Evolutionary conservation across 225 moss, liverwort and hornwort species (phyloP), one percentile per base, ranked within the genome.

Genomic region (Physcomitrellopsis africana): DNA sequence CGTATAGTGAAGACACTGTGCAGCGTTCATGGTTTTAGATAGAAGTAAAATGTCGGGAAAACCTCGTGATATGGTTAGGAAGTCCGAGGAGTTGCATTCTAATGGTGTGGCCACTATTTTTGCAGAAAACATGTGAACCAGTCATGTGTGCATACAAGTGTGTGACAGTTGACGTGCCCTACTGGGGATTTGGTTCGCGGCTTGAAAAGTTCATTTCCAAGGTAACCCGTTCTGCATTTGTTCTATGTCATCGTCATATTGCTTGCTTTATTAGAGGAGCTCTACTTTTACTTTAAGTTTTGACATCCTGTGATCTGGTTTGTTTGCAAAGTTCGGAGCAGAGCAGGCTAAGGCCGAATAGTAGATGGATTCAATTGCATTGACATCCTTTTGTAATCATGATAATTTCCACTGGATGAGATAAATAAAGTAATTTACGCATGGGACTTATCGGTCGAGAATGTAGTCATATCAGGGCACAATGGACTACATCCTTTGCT

Each of bases 81-180:
- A 37, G 32, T 37, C 32, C 32, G 32, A 37, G 18, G 41, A 43
- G 27, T 73, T 51, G 17, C 51, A 37, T 47, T 56, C 23, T 81
- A 27, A 81, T 76, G 20, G 11, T 41, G 17, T 63, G 48, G 66
- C 19, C 60, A 16, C 44, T 29, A 43, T 47, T 69, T 66, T 53
- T 82, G 81, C 85, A 88, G 88, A 85, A 85, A 81, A 61, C 78
- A 9, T 92, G 94, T 69, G 89, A 89, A 71, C 97, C 97, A 71
- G 89, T 99, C 49, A 99, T 99, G 91, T 99, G 97, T 80, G 97
- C 97, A 41, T 99, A 99, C 82, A 99, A 99, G 74, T 94, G 93
- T 76, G 94, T 99, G 68, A 99, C 94, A 10, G 97, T 99, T 84
- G 97, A 99, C 69, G 97, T 96, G 17, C 93, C 96, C 17, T 96